Percentiles rank a stretch among this genome's conserved stretches.
Conservation (phyloP, 768 basidiomycete genomes). For the Rhizopogon salebrosus region DNA sequence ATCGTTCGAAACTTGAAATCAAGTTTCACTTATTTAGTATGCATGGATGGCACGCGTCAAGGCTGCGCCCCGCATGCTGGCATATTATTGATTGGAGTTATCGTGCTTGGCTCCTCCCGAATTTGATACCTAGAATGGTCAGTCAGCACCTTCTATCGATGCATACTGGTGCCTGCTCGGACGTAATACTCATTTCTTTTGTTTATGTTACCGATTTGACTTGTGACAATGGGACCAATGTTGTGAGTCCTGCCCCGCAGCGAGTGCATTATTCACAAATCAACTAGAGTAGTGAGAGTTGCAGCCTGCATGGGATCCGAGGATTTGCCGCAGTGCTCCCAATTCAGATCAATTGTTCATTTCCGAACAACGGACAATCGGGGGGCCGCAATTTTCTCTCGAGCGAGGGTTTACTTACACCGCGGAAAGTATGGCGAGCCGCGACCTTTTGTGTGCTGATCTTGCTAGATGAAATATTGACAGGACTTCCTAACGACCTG, state of each 20-base stretch:
- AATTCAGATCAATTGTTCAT: slow-evolving; percentile 1
- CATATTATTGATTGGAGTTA: not conserved
- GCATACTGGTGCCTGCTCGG: not conserved
- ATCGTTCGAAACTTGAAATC: not conserved
- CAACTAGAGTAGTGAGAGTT: too few relatives aligned
- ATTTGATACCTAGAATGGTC: not conserved
- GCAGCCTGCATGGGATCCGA: not conserved
- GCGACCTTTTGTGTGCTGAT: not conserved
- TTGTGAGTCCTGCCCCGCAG: not conserved
- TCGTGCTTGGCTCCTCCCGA: not conserved
- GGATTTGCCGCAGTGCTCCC: not conserved
- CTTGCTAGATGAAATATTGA: too few relatives aligned
- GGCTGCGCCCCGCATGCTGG: not conserved
- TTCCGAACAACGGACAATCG: not conserved
- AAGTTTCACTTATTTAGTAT: not conserved
- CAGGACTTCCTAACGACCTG: too few relatives aligned
- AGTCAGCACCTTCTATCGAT: not conserved
- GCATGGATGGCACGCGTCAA: not conserved
- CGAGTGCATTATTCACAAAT: too few relatives aligned
- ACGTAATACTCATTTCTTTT: not conserved
- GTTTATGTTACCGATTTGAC: not conserved
- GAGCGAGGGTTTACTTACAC: too few relatives aligned
- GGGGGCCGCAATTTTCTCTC: not conserved
- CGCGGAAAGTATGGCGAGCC: not conserved
- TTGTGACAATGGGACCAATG: not conserved